A percentile compares a stretch with the other conserved stretches of the same genome.
Conservation (phyloP, 352 stramenopile species). For the Peronospora belbahrii region DNA sequence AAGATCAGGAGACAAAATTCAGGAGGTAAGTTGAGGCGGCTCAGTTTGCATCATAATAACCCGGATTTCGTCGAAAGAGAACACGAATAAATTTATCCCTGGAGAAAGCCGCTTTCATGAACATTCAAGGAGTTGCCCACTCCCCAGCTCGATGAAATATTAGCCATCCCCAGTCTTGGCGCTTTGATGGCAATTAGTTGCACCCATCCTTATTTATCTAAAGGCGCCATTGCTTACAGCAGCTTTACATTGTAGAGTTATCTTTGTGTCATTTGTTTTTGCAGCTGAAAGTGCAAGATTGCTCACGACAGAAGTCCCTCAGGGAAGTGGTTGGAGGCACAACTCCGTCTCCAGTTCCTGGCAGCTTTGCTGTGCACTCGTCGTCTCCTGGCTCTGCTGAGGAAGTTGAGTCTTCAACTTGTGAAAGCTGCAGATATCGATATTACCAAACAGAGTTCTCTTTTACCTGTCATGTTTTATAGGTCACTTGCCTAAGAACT, state of each 20-base stretch:
- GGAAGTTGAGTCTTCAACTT: too few species aligned
- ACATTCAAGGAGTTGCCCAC: too few species aligned
- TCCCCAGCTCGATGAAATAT: slow-evolving; percentile 13
- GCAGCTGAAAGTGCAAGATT: slow-evolving; percentile 18
- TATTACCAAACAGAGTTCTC: too few species aligned
- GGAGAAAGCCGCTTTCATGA: too few species aligned
- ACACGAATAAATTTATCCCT: slow-evolving; percentile 4
- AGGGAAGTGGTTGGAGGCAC: slow-evolving; percentile 10
- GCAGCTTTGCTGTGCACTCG: slow-evolving; percentile 10
- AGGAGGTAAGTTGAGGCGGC: too few species aligned
- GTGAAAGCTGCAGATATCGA: slow-evolving; percentile 1
- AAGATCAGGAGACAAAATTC: too few species aligned
- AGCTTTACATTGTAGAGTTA: neutral
- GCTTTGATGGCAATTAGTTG: slow-evolving; percentile 8
- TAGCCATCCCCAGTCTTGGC: too few species aligned
- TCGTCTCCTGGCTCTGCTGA: slow-evolving; percentile 2
- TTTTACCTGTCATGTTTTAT: too few species aligned
- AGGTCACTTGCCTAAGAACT: too few species aligned
- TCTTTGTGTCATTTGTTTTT: slow-evolving; percentile 17
- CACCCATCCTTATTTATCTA: too few species aligned
- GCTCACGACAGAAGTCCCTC: slow-evolving; percentile 17
- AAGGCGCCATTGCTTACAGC: neutral
- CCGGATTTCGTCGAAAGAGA: too few species aligned
- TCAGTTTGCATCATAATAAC: too few species aligned
- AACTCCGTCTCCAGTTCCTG: slow-evolving; percentile 10